A percentile compares a stretch with the other conserved stretches of the same genome.
Evolutionary conservation across 2,329 filamentous ascomycete genomes (phyloP).

Genomic region (Ascomycota sp.): DNA sequence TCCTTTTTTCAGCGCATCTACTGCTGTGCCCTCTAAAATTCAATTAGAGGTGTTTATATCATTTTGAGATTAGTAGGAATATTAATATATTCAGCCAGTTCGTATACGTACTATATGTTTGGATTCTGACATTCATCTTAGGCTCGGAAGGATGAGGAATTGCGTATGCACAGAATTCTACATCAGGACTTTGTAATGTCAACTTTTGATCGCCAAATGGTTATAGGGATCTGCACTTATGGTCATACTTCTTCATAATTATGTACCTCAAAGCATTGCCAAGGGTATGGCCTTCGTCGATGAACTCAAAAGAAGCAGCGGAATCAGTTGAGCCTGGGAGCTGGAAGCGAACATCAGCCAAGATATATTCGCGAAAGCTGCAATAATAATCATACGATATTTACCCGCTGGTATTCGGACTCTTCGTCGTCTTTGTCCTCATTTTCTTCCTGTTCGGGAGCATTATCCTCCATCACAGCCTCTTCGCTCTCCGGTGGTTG

Average conservation of each 20-base stretch:
- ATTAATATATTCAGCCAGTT: background rate
- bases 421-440: constrained; percentile 26
- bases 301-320: constrained; percentile 87
- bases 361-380: background rate
- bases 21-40: constrained; percentile 50
- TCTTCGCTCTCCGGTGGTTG: constrained; percentile 15
- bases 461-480: constrained; percentile 11
- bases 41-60: too few species aligned
- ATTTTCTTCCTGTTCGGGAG: constrained; percentile 15
- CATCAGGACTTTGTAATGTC: constrained; percentile 49
- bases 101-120: constrained; percentile 62
- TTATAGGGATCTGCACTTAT: background rate
- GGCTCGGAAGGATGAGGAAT: constrained; percentile 91
- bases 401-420: constrained; percentile 33
- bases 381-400: constrained; percentile 28
- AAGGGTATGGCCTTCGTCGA: constrained; percentile 82
- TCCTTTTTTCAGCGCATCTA: constrained; percentile 77
- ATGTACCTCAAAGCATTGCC: constrained; percentile 88
- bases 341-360: constrained; percentile 23
- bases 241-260: constrained; percentile 88
- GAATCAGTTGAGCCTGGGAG: constrained; percentile 69
- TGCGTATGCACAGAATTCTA: constrained; percentile 95
- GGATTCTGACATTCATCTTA: constrained; percentile 94
- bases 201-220: constrained; percentile 1
- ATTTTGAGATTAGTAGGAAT: background rate